A percentile compares a stretch with the other conserved stretches of the same genome.
These are phyloP conservation scores for Ochromonas danica DNA, from an alignment of 108 stramenopile species.

Conservation along the genomic window DNA sequence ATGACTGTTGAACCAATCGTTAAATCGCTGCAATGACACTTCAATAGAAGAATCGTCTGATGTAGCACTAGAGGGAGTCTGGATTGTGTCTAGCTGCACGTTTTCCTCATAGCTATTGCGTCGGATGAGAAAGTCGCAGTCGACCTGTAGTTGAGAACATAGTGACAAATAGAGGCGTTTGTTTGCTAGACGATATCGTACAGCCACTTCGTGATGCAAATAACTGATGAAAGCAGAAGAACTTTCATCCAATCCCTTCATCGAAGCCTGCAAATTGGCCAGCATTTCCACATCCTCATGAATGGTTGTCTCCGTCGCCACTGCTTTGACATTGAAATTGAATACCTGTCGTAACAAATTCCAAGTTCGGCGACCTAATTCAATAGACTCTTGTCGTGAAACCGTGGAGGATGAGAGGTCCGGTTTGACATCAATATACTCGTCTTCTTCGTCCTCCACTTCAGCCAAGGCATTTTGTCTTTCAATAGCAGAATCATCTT, in stretches of 20 bases:
- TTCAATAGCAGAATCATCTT: neutral
- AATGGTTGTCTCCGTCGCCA: neutral
- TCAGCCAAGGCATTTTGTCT: neutral
- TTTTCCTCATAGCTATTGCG: neutral
- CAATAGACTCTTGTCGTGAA: neutral
- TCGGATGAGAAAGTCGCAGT: neutral
- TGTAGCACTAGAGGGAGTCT: neutral
- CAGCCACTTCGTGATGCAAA: no score
- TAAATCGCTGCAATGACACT: conserved; percentile 38
- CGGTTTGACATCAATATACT: no score
- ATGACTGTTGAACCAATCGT: conserved; percentile 36
- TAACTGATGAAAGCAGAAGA: no score
- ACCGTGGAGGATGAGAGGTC: neutral
- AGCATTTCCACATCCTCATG: no score
- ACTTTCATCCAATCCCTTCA: neutral
- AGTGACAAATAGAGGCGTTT: neutral
- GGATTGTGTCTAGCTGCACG: neutral
- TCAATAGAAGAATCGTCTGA: conserved; percentile 10
- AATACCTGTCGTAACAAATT: no score
- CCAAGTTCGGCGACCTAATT: neutral
- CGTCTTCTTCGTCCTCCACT: no score
- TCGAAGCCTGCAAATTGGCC: neutral
- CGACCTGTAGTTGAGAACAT: neutral
- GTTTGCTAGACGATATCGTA: neutral
- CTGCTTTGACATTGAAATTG: neutral